Percentiles rank a stretch among this genome's conserved stretches.
Evolutionary conservation across 2,329 filamentous ascomycete genomes (phyloP).

Genomic region (Metarhizium robertsii): DNA sequence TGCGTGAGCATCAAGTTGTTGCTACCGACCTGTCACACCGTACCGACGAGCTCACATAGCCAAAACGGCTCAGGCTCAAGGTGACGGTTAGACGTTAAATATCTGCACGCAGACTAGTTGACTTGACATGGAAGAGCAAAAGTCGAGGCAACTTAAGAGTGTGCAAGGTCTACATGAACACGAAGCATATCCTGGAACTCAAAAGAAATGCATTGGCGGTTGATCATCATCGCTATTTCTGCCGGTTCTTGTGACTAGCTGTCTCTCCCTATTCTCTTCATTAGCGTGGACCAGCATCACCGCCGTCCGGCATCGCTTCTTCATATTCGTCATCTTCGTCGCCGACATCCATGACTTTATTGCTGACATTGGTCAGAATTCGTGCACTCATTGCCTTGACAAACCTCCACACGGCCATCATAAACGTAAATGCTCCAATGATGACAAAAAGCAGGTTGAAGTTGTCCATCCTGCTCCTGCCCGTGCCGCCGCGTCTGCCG

Average conservation of each 20-base stretch:
- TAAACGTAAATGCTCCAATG: constrained; percentile 70
- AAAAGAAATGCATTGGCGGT: neutral
- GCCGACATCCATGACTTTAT: constrained; percentile 76
- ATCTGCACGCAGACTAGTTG: constrained; percentile 97
- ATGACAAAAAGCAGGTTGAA: constrained; percentile 72
- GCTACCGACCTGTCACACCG: constrained; percentile 22
- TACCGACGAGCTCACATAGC: constrained; percentile 18
- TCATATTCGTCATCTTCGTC: constrained; percentile 43
- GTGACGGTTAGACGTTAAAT: constrained; percentile 42
- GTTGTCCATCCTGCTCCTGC: constrained; percentile 67
- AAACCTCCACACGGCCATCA: constrained; percentile 76
- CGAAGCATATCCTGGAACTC: constrained; percentile 1
- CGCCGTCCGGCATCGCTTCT: constrained; percentile 34
- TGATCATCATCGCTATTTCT: neutral
- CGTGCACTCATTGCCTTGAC: constrained; percentile 65
- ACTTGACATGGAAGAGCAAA: constrained; percentile 66
- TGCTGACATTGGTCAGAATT: constrained; percentile 67
- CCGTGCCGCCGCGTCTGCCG: constrained; percentile 49
- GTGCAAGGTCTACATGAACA: constrained; percentile 46
- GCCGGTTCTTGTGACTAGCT: neutral
- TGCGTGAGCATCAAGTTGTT: constrained; percentile 13
- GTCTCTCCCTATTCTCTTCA: neutral
- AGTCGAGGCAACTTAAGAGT: constrained; percentile 94
- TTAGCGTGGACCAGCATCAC: constrained; percentile 11
- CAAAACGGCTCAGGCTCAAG: constrained; percentile 44